A percentile compares a stretch with the other conserved stretches of the same genome.
Conservation (phyloP, 1,139 yeast species). For the Kodamaea sp. region DNA sequence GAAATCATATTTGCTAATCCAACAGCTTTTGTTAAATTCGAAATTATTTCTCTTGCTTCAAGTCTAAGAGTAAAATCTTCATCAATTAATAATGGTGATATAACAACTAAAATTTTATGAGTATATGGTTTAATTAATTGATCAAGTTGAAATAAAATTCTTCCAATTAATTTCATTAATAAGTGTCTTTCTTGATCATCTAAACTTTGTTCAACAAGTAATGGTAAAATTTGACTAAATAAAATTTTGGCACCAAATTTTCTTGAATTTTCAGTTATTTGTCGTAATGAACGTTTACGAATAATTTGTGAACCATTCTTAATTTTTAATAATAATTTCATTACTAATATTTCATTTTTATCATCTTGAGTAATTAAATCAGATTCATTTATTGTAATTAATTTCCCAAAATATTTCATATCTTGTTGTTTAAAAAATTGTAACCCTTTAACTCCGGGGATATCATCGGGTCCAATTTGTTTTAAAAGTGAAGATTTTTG, state of each 20-base stretch:
- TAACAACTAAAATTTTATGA: slow-evolving; percentile 65
- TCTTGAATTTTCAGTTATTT: slow-evolving; percentile 60
- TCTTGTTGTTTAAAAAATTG: slow-evolving; percentile 72
- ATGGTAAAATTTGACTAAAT: slow-evolving; percentile 68
- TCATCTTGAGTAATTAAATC: slow-evolving; percentile 47
- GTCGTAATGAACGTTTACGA: slow-evolving; percentile 70
- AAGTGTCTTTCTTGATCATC: slow-evolving; percentile 85
- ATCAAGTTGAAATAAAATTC: slow-evolving; percentile 64
- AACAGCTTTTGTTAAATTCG: slow-evolving; percentile 73
- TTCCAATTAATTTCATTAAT: slow-evolving; percentile 69
- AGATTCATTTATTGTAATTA: slow-evolving; percentile 37
- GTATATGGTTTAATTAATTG: slow-evolving; percentile 70
- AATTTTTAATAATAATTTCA: slow-evolving; percentile 62
- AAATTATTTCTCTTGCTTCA: slow-evolving; percentile 78
- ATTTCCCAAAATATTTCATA: slow-evolving; percentile 63
- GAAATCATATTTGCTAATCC: slow-evolving; percentile 79
- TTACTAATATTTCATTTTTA: slow-evolving; percentile 54
- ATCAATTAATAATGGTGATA: slow-evolving; percentile 77
- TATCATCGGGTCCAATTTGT: slow-evolving; percentile 43
- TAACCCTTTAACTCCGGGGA: slow-evolving; percentile 57
- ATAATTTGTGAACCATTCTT: slow-evolving; percentile 73
- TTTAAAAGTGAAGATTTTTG: slow-evolving; percentile 24
- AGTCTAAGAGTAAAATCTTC: slow-evolving; percentile 69
- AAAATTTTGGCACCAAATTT: slow-evolving; percentile 67
- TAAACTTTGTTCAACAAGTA: slow-evolving; percentile 65